phyloP scores from a whole-genome alignment of 805 yeast genomes.

The Starmerella floricola region DNA sequence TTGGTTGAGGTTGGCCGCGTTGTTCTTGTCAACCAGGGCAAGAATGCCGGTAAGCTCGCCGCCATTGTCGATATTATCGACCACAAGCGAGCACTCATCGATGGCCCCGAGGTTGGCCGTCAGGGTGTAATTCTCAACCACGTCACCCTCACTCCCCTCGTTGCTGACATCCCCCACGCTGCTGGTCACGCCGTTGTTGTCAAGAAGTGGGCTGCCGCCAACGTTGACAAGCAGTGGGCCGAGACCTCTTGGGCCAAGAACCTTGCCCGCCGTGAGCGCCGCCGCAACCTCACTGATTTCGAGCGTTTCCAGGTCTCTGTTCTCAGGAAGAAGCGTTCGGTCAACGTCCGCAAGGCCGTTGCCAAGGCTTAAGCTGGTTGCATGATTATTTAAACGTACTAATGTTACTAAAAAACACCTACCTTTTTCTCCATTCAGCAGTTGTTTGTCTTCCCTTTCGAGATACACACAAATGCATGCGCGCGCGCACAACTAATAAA shows the following conservation, averaged over 20 bases:
- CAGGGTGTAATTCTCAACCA: constrained; percentile 80
- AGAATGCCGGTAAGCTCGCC: constrained; percentile 71
- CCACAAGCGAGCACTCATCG: constrained; percentile 96
- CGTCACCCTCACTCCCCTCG: constrained; percentile 84
- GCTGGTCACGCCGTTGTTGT: constrained; percentile 72
- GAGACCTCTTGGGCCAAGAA: constrained; percentile 95
- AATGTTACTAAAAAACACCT: constrained; percentile 1
- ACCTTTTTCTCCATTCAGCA: too few species aligned
- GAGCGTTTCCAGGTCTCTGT: constrained; percentile 99
- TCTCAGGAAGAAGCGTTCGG: constrained; percentile 94
- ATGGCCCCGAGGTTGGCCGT: constrained; percentile 94
- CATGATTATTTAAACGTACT: constrained; percentile 12
- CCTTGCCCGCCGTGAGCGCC: constrained; percentile 87
- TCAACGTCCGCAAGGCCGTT: constrained; percentile 87
- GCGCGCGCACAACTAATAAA: too few species aligned
- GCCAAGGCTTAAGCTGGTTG: constrained; percentile 57
- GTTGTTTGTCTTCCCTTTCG: neutral
- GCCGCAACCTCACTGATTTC: constrained; percentile 88
- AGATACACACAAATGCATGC: too few species aligned
- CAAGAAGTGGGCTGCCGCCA: constrained; percentile 91
- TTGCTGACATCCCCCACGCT: constrained; percentile 84
- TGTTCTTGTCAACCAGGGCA: constrained; percentile 77
- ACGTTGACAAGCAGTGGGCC: constrained; percentile 81
- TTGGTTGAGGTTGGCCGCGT: constrained; percentile 98
- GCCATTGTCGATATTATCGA: constrained; percentile 97